These are phyloP conservation scores for Rhizopus stolonifer DNA, from an alignment of 371 early-diverging fungal species.

Conservation along the genomic window DNA sequence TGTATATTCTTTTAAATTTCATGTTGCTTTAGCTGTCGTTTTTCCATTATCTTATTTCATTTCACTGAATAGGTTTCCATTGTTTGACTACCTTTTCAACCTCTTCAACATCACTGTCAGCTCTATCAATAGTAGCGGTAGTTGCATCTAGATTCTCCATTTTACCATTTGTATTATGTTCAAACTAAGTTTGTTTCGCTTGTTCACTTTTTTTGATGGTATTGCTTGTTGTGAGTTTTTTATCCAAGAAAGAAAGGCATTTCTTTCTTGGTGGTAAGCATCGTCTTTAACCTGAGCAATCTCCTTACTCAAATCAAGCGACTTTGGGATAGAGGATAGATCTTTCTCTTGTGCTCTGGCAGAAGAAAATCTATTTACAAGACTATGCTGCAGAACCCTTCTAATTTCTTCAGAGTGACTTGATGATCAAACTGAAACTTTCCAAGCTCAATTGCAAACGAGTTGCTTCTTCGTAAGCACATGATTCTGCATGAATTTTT, in stretches of 20 bases:
- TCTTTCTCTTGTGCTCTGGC: constrained; percentile 3
- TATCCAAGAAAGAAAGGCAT: no score
- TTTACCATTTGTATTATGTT: constrained; percentile 5
- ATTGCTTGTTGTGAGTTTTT: not conserved
- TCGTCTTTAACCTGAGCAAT: constrained; percentile 38
- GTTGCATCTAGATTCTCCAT: constrained; percentile 1
- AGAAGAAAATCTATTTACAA: constrained; percentile 12
- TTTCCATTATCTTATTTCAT: not conserved
- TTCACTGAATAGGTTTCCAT: constrained; percentile 3
- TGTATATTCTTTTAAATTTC: no score
- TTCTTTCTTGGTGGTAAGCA: constrained; percentile 6
- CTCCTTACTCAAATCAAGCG: constrained; percentile 29
- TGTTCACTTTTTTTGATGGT: constrained; percentile 6
- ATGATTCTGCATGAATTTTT: no score
- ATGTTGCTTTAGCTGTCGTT: no score
- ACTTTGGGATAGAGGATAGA: not conserved
- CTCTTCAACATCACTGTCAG: not conserved
- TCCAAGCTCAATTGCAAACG: no score
- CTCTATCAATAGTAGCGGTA: constrained; percentile 2
- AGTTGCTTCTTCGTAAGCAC: no score
- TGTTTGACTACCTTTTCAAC: not conserved
- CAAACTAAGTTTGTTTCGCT: constrained; percentile 1
- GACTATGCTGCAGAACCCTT: no score
- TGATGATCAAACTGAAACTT: no score
- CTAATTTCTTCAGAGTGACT: constrained; percentile 21